Evolutionary conservation across 352 stramenopile species (phyloP), one percentile per base, ranked within the genome.

Genomic region (Phytopythium chamaehyphon): DNA sequence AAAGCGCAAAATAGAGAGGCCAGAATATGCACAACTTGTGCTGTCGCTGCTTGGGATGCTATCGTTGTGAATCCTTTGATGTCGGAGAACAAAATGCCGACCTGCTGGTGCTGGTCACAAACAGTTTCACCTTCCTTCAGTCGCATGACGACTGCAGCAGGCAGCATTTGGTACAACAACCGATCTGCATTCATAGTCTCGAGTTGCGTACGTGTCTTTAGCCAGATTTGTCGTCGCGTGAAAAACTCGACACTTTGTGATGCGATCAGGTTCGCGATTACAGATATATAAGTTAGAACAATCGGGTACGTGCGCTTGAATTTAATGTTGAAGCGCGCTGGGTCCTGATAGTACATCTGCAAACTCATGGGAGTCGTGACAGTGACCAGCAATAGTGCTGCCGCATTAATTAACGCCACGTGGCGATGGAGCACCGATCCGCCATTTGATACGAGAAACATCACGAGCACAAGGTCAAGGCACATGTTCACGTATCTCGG

Each of bases 1-100:
- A 97, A 97, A 11, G 81, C 79, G 37, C 81, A 91, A 55, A 97
- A 97, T 1, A 98, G 66, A n/a, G 88, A 91, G 28, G 91, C 86
- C 3, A 98, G 57, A 46, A 98, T 86, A 51, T 96, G 82, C 4
- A 96, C 88, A 19, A 97, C 87, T 69, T 97, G 78, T 2, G 79
- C 73, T 0, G 88, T 88, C 26, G 88, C 78, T 16, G 91, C 73
- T 45, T 89, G 69, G 6, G 74, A 90, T 4, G 83, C 87, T 52
- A 97, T 96, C 6, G 84, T 92, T 14, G 90, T 97, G 61, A 97
- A 97, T 0, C 86, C 88, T 28, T 95, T 93, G 55, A 96, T 96
- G 50, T 96, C 88, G 1, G 76, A 94, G 55, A 97, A 97, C 1
- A 98, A 54, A 19, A 97, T 92, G 0, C 84, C 82, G 4, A 95